Evolutionary conservation across 495 filamentous ascomycete species (phyloP), one percentile per base, ranked within the genome.

Genomic region (Lasiosphaeriaceae sp.): DNA sequence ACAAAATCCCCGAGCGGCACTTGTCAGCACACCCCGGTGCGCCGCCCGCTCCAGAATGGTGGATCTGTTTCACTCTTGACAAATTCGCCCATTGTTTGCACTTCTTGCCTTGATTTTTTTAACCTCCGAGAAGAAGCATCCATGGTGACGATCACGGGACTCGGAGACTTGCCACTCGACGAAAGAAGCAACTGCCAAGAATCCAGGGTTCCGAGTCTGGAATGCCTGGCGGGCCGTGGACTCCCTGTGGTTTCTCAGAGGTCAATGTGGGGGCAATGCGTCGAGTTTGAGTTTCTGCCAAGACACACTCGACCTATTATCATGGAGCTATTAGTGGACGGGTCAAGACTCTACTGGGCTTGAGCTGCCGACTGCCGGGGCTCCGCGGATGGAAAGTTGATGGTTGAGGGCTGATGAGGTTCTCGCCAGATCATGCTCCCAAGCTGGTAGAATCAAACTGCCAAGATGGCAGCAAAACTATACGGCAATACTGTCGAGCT

Each of bases 1-100:
- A 14, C 39, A 43, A 43, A 43, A 43, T 43, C 14, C 39, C 39
- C 39, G 39, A 43, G 3, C 39, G 12, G 39, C 39, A 43, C 7
- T 17, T 17, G 39, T 14, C 39, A 43, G 9, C 16, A 2, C 14
- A 43, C n/a, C 39, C 39, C 39, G 35, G n/a, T 41, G 17, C 39
- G 26, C 31, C 23, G 31, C n/a, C n/a, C n/a, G n/a, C 52, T 17
- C 53, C 58, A 61, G 55, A n/a, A 20, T 29, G 24, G 56, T 55
- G 60, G 54, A 54, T 39, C 57, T 47, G 63, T 66, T 66, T 60
- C 63, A 60, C 41, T n/a, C 43, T 22, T 57, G 23, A 54, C 60
- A 59, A 35, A 63, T 57, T 44, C 24, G 7, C 41, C 52, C n/a
- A 58, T 31, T 9, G 26, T 9, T 31, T 31, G 9, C 26, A 31